These are phyloP conservation scores for Fusarium sp. DNA, from an alignment of 2,329 filamentous ascomycete species.

Conservation along the genomic window DNA sequence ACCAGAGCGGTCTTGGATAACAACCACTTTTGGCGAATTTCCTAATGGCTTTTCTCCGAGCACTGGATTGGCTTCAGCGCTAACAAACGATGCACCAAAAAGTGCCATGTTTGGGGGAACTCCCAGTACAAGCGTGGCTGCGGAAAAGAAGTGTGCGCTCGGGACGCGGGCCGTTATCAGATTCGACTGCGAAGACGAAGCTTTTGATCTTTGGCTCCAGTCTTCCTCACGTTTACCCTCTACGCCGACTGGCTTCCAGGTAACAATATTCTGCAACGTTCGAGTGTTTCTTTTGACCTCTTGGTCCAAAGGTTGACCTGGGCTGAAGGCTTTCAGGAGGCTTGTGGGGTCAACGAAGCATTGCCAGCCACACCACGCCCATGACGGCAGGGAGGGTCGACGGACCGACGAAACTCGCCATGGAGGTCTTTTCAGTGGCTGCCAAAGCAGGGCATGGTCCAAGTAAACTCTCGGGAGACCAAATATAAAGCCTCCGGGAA, in stretches of 20 bases:
- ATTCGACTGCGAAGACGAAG: background rate
- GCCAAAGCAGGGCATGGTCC: background rate
- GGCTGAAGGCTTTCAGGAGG: too few species aligned
- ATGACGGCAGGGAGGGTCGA: background rate
- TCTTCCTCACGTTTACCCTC: too few species aligned
- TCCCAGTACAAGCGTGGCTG: background rate
- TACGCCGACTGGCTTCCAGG: background rate
- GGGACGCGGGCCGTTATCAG: background rate
- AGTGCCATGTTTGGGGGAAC: too few species aligned
- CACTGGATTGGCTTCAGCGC: background rate
- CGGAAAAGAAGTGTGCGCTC: background rate
- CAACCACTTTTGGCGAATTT: too few species aligned
- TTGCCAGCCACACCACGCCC: background rate
- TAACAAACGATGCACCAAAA: too few species aligned
- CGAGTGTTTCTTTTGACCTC: too few species aligned
- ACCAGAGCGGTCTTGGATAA: too few species aligned
- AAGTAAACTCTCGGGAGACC: background rate
- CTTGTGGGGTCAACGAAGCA: background rate
- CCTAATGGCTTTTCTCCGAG: background rate
- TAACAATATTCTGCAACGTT: background rate
- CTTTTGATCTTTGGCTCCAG: too few species aligned
- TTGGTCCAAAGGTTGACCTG: too few species aligned
- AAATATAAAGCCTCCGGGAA: background rate
- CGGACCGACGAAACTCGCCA: too few species aligned
- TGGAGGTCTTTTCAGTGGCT: background rate